Conservation (phyloP, 768 basidiomycete genomes). For the Auricularia cornea region DNA sequence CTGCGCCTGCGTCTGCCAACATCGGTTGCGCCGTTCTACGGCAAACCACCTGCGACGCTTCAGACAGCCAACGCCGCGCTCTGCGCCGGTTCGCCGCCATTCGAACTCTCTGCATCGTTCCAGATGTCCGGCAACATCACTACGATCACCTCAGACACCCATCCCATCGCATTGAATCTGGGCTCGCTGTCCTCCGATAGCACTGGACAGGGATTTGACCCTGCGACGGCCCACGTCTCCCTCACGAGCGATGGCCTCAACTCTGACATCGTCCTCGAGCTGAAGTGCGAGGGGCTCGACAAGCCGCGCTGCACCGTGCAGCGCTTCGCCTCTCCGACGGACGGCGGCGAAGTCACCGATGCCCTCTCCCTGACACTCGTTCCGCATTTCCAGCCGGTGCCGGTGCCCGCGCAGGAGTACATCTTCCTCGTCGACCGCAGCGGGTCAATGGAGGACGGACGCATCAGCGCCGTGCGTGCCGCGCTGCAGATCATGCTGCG, state of each 20-base stretch:
- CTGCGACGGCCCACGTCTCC: neutral
- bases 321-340: neutral
- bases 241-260: slow-evolving; percentile 30
- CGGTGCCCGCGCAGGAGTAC: slow-evolving; percentile 42
- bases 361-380: slow-evolving; percentile 40
- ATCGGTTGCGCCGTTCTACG: slow-evolving; percentile 10
- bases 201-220: slow-evolving; percentile 19
- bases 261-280: slow-evolving; percentile 43
- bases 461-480: neutral
- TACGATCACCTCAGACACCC: slow-evolving; percentile 13
- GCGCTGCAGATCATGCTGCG: slow-evolving; percentile 38
- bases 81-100: neutral
- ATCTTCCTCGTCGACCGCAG: slow-evolving; percentile 55
- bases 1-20: slow-evolving; percentile 7
- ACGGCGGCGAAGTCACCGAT: slow-evolving; percentile 13
- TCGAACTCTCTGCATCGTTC: slow-evolving; percentile 8
- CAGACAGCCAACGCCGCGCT: neutral
- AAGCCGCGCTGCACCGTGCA: slow-evolving; percentile 50
- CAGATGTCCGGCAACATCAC: slow-evolving; percentile 10
- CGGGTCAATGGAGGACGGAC: slow-evolving; percentile 39
- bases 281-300: slow-evolving; percentile 43
- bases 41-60: slow-evolving; percentile 3
- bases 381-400: slow-evolving; percentile 39
- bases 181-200: slow-evolving; percentile 30
- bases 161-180: slow-evolving; percentile 1